These are phyloP conservation scores for Boletus coccyginus DNA, from an alignment of 768 basidiomycete species.

Conservation along the genomic window DNA sequence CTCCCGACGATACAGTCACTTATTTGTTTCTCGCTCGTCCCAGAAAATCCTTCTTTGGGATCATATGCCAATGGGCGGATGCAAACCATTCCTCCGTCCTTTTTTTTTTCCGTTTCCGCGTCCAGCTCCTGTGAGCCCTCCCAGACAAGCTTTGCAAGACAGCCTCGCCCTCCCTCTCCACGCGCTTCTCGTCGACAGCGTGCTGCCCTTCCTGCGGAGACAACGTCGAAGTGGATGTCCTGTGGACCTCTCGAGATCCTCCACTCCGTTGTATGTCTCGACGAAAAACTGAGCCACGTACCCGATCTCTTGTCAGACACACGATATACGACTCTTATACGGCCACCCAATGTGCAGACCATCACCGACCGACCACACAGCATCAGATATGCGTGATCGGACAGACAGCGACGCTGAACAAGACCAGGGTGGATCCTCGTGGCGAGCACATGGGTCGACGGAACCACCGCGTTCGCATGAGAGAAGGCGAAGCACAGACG, in stretches of 20 bases:
- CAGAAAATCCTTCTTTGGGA: conserved; percentile 20
- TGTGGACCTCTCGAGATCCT: conserved; percentile 15
- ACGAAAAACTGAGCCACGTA: conserved; percentile 18
- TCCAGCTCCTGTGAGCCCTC: conserved; percentile 12
- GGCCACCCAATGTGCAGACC: conserved; percentile 26
- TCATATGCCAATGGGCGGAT: conserved; percentile 30
- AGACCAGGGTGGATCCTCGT: conserved; percentile 43
- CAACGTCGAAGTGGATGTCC: conserved; percentile 23
- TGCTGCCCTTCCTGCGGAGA: conserved; percentile 4
- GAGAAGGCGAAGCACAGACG: conserved; percentile 19
- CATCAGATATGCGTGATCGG: conserved; percentile 28
- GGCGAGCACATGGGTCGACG: conserved; percentile 15
- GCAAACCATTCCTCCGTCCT: conserved; percentile 23
- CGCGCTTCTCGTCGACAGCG: conserved; percentile 10
- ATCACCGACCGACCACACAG: conserved; percentile 16
- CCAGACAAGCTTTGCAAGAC: conserved; percentile 3
- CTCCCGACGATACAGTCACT: conserved; percentile 24
- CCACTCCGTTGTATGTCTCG: conserved; percentile 14
- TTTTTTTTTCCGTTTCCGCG: conserved; percentile 30
- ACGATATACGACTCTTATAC: conserved; percentile 20
- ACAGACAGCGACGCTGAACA: conserved; percentile 41
- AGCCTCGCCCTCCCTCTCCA: conserved; percentile 1
- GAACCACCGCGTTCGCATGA: conserved; percentile 7
- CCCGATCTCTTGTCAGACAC: conserved; percentile 10
- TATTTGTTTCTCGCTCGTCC: conserved; percentile 20